Evolutionary conservation across 495 filamentous ascomycete genomes (phyloP), one percentile per base, ranked within the genome.

Genomic region (Parathielavia hyrcaniae): DNA sequence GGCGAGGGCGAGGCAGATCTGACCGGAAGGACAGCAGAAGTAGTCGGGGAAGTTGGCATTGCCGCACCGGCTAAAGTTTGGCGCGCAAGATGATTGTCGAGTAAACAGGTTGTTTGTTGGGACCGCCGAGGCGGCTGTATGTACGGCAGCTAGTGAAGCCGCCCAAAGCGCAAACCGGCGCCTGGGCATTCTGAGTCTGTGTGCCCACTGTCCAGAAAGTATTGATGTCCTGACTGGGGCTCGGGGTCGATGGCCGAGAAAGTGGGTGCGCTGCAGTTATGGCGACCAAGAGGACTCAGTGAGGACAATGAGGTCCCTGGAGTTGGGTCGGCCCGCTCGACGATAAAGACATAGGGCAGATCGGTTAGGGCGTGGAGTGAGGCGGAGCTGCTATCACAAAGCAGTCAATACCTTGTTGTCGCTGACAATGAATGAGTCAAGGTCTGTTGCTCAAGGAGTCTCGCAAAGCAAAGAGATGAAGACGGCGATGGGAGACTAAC

Each of bases 21-120:
- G 72, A 4, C 67, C 71, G 17, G 75, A 62, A 9, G 82, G 73
- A 69, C 91, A 96, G 75, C 90, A 95, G 75, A 95, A 95, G 67
- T 81, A 74, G 40, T 75, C 72, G 2, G 89, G 87, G 16, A 92
- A 75, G 10, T 74, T 75, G 8, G 73, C 49, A 22, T 72, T 66
- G 3, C 75, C 69, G 66, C 88, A 91, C 55, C 70, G 71, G 3
- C 60, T 44, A 48, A 68, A 76, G 46, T 65, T 43, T 19, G 63
- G 61, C 32, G 68, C 62, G 54, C 68, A 64, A 40, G 69, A 66
- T 23, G 63, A 61, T 39, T 71, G 71, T 45, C 74, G 69, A 38
- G 45, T 50, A 62, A 76, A 65, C 34, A 78, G 36, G 13, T 63
- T 30, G 58, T 56, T 61, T 16, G 66, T 51, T 26, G 68, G 63